Evolutionary conservation across 345 rosid genomes (phyloP).

Genomic region (Mallotus nudiflorus): DNA sequence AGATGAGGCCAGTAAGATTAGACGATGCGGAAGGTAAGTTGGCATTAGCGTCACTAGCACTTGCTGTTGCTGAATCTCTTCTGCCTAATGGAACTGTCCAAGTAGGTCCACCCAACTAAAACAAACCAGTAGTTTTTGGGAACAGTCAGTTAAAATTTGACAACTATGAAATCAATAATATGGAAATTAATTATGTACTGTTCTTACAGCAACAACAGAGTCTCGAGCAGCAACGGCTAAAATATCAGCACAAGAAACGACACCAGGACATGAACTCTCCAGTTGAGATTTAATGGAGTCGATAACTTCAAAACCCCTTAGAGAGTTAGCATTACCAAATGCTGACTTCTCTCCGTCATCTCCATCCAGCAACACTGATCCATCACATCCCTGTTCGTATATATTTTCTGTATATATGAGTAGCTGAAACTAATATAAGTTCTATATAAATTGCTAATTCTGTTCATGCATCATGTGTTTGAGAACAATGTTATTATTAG

Average conservation of each 20-base stretch:
- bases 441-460: no score
- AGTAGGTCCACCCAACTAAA: constrained; percentile 49
- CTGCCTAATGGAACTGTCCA: constrained; percentile 61
- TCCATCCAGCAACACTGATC: constrained; percentile 45
- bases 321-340: constrained; percentile 36
- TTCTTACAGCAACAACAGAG: constrained; percentile 46
- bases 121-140: neutral
- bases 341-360: constrained; percentile 49
- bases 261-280: constrained; percentile 38
- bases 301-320: constrained; percentile 46
- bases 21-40: constrained; percentile 39
- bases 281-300: constrained; percentile 46
- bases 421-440: no score
- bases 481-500: no score
- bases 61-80: constrained; percentile 61
- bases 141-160: neutral
- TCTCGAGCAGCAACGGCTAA: constrained; percentile 54
- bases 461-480: no score
- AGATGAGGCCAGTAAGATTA: constrained; percentile 41
- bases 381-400: constrained; percentile 58
- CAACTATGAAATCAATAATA: no score
- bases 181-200: neutral
- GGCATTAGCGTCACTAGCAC: constrained; percentile 28
- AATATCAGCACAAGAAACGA: constrained; percentile 57
- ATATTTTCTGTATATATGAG: no score